Percentiles rank a stretch among this genome's conserved stretches.
Evolutionary conservation across 2,329 filamentous ascomycete genomes (phyloP).

Genomic region (Neofusicoccum laricinum): DNA sequence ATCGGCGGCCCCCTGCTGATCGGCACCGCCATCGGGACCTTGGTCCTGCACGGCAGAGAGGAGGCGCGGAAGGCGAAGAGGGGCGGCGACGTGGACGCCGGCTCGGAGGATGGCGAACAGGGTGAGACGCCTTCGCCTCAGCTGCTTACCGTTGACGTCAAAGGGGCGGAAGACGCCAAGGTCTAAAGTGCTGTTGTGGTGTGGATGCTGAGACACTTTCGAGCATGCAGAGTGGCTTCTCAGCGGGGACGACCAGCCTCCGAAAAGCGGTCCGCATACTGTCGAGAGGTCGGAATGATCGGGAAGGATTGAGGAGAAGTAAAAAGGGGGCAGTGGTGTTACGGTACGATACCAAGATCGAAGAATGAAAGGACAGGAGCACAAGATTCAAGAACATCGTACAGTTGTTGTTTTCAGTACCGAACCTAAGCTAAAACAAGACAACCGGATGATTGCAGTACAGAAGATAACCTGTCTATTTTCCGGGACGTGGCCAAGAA

Average conservation of each 20-base stretch:
- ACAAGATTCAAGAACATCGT: not conserved
- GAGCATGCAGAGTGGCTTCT: slow-evolving; percentile 5
- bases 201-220: not conserved
- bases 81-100: not conserved
- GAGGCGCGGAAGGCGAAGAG: slow-evolving; percentile 7
- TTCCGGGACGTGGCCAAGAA: too few species aligned
- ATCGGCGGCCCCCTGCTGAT: slow-evolving; percentile 51
- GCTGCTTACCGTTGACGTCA: slow-evolving; percentile 1
- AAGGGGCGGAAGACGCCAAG: not conserved
- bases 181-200: not conserved
- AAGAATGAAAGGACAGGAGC: not conserved
- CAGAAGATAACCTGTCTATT: too few species aligned
- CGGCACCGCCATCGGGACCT: slow-evolving; percentile 47
- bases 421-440: too few species aligned
- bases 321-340: not conserved
- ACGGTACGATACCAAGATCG: not conserved
- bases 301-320: not conserved
- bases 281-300: not conserved
- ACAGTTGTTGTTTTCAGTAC: too few species aligned
- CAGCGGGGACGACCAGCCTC: not conserved
- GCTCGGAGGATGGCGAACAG: not conserved
- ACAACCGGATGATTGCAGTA: too few species aligned
- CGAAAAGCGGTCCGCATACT: not conserved
- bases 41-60: slow-evolving; percentile 44
- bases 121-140: slow-evolving; percentile 11